A percentile compares a stretch with the other conserved stretches of the same genome.
These are phyloP conservation scores for Daldinia decipiens DNA, from an alignment of 495 filamentous ascomycete species.

Conservation along the genomic window DNA sequence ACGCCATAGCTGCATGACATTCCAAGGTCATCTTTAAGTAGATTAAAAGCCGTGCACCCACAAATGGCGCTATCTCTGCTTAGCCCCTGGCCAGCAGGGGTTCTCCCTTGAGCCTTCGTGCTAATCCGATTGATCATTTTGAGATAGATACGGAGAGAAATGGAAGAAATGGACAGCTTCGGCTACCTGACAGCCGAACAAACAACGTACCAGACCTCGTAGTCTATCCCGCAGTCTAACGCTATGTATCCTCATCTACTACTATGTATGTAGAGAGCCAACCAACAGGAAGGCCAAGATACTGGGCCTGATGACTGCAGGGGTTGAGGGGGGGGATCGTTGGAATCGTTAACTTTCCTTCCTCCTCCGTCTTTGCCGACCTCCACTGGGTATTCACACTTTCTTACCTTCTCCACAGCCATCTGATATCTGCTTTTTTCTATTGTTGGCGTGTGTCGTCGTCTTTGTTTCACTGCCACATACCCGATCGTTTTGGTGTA, in stretches of 20 bases:
- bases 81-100: slow-evolving; percentile 28
- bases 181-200: slow-evolving; percentile 22
- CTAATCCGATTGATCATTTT: slow-evolving; percentile 30
- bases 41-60: slow-evolving; percentile 25
- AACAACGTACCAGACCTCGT: slow-evolving; percentile 26
- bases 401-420: slow-evolving; percentile 36
- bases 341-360: slow-evolving; percentile 15
- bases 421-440: slow-evolving; percentile 19
- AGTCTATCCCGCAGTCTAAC: slow-evolving; percentile 27
- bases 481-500: slow-evolving; percentile 35
- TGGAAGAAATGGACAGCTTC: slow-evolving; percentile 11
- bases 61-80: slow-evolving; percentile 35
- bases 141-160: slow-evolving; percentile 8
- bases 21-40: slow-evolving; percentile 35
- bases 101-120: slow-evolving; percentile 17
- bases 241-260: slow-evolving; percentile 33
- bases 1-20: background rate
- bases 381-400: slow-evolving; percentile 30
- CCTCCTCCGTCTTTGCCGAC: slow-evolving; percentile 36
- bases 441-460: slow-evolving; percentile 25
- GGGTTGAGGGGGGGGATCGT: slow-evolving; percentile 27
- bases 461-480: slow-evolving; percentile 35
- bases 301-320: slow-evolving; percentile 20
- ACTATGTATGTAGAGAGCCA: no score
- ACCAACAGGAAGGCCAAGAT: slow-evolving; percentile 28